Conservation (phyloP, 208 protist genomes). For the Acanthamoeba culbertsoni region DNA sequence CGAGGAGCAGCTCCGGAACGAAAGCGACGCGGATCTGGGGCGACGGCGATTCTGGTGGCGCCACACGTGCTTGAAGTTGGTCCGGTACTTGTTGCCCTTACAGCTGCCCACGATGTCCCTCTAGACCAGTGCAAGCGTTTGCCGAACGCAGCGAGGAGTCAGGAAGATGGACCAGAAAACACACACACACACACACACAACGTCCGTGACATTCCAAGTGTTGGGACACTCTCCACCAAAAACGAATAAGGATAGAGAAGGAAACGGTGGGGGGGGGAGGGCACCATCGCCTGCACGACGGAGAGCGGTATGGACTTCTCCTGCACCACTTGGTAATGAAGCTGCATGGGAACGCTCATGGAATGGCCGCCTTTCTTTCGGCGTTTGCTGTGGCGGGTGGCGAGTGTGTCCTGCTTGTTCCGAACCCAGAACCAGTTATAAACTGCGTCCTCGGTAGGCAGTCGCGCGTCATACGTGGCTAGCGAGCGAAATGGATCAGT, state of each 20-base stretch:
- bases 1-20: neutral
- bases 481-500: neutral
- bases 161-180: too few species aligned
- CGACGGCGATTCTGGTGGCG: neutral
- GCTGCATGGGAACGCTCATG: neutral
- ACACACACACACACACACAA: too few species aligned
- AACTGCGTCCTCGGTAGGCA: conserved; percentile 34
- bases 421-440: conserved; percentile 59
- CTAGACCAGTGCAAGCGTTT: neutral
- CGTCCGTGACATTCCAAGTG: too few species aligned
- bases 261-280: neutral
- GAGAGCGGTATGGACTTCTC: neutral
- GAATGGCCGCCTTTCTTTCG: conserved; percentile 2
- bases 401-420: neutral
- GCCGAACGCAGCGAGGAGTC: neutral
- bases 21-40: neutral
- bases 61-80: conserved; percentile 30
- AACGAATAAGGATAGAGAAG: neutral
- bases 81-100: conserved; percentile 20
- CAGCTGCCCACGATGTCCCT: conserved; percentile 2
- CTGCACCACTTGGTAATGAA: conserved; percentile 2
- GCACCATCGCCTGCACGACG: neutral
- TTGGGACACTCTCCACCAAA: too few species aligned
- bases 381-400: neutral
- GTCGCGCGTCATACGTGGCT: conserved; percentile 31